A percentile compares a stretch with the other conserved stretches of the same genome.
These are phyloP conservation scores for Pseudogymnoascus sp. DNA, from an alignment of 2,329 filamentous ascomycete species.

Conservation along the genomic window DNA sequence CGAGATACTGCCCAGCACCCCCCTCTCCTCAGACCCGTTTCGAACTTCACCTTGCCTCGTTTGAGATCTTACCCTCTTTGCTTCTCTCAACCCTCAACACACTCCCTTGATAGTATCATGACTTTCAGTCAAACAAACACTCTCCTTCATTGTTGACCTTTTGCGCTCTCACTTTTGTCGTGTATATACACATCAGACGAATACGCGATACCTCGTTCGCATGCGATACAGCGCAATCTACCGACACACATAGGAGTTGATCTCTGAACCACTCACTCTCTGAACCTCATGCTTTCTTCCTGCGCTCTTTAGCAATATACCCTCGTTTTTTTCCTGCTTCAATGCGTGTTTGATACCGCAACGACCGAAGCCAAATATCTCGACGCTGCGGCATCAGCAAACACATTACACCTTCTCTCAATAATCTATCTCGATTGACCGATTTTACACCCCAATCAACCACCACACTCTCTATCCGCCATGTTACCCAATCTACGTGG, in stretches of 20 bases:
- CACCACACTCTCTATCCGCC: not conserved
- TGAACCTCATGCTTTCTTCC: not conserved
- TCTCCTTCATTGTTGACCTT: not conserved
- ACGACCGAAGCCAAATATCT: not conserved
- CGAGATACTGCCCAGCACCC: not conserved
- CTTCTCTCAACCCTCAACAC: not conserved
- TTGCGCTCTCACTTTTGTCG: not conserved
- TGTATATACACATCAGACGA: not conserved
- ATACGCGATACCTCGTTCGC: not conserved
- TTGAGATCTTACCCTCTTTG: not conserved
- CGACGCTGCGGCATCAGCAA: not conserved
- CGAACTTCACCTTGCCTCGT: not conserved
- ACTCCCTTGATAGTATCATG: not conserved
- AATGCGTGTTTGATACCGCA: slow-evolving; percentile 8
- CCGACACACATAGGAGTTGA: slow-evolving; percentile 4
- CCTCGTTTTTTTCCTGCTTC: not conserved
- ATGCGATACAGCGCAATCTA: not conserved
- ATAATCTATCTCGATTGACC: not conserved
- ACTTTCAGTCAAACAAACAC: slow-evolving; percentile 2
- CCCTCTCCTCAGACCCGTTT: slow-evolving; percentile 5
- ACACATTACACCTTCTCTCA: not conserved
- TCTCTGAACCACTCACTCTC: slow-evolving; percentile 4
- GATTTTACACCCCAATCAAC: not conserved
- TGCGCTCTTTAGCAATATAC: slow-evolving; percentile 4
- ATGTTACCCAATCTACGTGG: slow-evolving; percentile 3